Percentiles rank a stretch among this genome's conserved stretches.
Evolutionary conservation across 2,329 filamentous ascomycete species (phyloP).

Genomic region (Calonectria crousiana): DNA sequence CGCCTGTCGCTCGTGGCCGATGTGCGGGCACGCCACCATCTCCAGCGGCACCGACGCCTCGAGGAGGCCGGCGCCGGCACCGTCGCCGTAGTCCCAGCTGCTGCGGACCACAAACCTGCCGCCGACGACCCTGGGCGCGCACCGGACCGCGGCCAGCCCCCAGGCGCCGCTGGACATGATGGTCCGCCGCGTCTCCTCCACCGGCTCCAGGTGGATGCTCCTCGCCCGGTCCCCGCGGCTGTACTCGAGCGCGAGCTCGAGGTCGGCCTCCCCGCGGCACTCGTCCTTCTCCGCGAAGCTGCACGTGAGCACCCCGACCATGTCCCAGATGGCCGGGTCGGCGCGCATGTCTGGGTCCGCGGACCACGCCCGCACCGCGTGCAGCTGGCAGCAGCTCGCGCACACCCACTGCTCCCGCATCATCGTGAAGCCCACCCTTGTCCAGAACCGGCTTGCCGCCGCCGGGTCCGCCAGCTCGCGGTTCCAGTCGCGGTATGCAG

Average conservation of each 20-base stretch:
- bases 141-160: not conserved
- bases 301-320: not conserved
- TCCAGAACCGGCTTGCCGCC: not conserved
- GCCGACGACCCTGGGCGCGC: not conserved
- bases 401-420: not conserved
- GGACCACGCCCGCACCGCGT: not conserved
- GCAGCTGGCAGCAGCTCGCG: not conserved
- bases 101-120: not conserved
- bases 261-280: not conserved
- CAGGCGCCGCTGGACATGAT: not conserved
- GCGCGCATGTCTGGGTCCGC: not conserved
- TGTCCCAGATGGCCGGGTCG: not conserved
- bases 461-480: not conserved
- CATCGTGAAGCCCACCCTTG: not conserved
- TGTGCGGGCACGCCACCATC: not conserved
- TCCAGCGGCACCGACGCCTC: not conserved
- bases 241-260: not conserved
- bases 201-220: not conserved
- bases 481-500: not conserved
- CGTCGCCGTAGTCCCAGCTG: not conserved
- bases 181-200: not conserved
- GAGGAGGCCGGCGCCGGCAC: no score
- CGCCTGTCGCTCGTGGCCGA: no score
- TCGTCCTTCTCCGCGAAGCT: not conserved
- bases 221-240: not conserved